Evolutionary conservation across 2,329 filamentous ascomycete species (phyloP).

Genomic region (Rutstroemia sp.): DNA sequence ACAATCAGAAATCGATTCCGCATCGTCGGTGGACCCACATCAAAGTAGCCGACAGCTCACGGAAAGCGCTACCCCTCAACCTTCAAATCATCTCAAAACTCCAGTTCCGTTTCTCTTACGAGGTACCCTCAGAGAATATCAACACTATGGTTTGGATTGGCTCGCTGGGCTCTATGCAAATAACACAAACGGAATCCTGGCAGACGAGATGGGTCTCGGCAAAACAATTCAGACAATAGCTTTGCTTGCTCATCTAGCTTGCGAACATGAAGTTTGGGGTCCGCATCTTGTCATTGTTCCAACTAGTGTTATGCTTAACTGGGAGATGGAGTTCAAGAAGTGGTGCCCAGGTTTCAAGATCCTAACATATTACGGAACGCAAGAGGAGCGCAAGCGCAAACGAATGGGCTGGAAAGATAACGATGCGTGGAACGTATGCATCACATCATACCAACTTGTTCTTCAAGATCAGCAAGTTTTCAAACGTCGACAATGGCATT

Average conservation of each 20-base stretch:
- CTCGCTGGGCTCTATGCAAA: conserved; percentile 87
- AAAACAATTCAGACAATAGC: conserved; percentile 99
- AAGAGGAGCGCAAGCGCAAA: conserved; percentile 86
- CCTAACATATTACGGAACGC: conserved; percentile 89
- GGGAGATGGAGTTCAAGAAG: conserved; percentile 99
- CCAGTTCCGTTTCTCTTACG: conserved; percentile 76
- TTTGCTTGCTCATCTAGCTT: conserved; percentile 84
- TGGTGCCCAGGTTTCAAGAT: conserved; percentile 98
- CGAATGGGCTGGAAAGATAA: conserved; percentile 90
- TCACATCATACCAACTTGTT: conserved; percentile 95
- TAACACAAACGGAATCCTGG: conserved; percentile 89
- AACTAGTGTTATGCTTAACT: conserved; percentile 97
- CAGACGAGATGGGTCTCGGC: conserved; percentile 96
- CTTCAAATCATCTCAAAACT: conserved; percentile 44
- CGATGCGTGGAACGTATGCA: conserved; percentile 92
- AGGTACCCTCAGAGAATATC: conserved; percentile 87
- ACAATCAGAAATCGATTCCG: conserved; percentile 29
- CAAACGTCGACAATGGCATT: conserved; percentile 89
- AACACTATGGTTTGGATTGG: conserved; percentile 97
- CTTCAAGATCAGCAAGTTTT: conserved; percentile 91
- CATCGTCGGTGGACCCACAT: conserved; percentile 29
- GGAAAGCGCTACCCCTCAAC: conserved; percentile 34
- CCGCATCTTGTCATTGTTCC: conserved; percentile 94
- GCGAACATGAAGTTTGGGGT: conserved; percentile 86
- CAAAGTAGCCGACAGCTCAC: conserved; percentile 27